Evolutionary conservation across 192 early-diverging fungal genomes (phyloP), one percentile per base, ranked within the genome.

Genomic region (Entrophospora sp.): DNA sequence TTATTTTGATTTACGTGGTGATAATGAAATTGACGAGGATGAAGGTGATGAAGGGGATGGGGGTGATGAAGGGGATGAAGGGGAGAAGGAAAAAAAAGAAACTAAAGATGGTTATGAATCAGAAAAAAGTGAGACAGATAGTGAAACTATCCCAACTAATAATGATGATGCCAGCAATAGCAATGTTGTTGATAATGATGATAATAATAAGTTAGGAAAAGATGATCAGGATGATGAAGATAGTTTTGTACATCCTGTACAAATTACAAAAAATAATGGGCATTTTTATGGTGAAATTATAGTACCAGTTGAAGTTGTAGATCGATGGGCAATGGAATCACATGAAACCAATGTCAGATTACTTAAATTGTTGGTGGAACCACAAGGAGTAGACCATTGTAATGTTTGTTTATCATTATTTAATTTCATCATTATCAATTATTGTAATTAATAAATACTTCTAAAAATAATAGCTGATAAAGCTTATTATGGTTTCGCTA

Each of bases 401-500:
- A n/a, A n/a, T n/a, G n/a, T n/a, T n/a, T n/a, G n/a, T n/a, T n/a
- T n/a, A n/a, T n/a, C n/a, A n/a, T n/a, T n/a, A n/a, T n/a, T n/a
- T n/a, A n/a, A n/a, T n/a, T n/a, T n/a, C n/a, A n/a, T n/a, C n/a
- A n/a, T n/a, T n/a, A n/a, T n/a, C n/a, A n/a, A n/a, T n/a, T n/a
- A n/a, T n/a, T n/a, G n/a, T n/a, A n/a, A n/a, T n/a, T n/a, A n/a
- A n/a, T n/a, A n/a, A n/a, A n/a, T n/a, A n/a, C n/a, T n/a, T n/a
- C n/a, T n/a, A n/a, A n/a, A n/a, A n/a, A n/a, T n/a, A n/a, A n/a
- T n/a, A n/a, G 1, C 5, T 22, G 6, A 36, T 32, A 7, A 10
- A 36, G n/a, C 14, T 35, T 37, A 12, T 22, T 59, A 70, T 32
- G 77, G 80, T 5, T 68, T 78, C 2, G 78, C 87, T 13, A 82